These are phyloP conservation scores for Russula sp. DNA, from an alignment of 768 basidiomycete genomes.

Conservation along the genomic window DNA sequence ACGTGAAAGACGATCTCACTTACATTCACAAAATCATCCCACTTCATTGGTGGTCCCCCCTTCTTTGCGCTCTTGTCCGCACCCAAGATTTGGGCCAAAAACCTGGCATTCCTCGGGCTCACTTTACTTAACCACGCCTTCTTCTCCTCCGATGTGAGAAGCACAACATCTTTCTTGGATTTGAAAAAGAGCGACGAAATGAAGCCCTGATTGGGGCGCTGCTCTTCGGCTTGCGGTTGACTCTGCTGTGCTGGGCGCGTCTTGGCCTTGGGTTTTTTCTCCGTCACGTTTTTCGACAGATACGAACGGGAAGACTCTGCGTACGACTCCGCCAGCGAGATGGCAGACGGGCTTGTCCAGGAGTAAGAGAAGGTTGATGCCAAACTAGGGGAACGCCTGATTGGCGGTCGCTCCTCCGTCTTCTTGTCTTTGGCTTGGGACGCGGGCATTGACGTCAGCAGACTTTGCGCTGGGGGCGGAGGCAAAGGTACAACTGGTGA, in stretches of 20 bases:
- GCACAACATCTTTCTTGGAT: constrained; percentile 33
- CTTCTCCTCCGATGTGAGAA: constrained; percentile 20
- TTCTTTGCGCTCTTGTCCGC: constrained; percentile 25
- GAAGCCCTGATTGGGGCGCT: constrained; percentile 40
- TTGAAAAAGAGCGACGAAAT: constrained; percentile 45
- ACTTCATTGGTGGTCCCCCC: constrained; percentile 28
- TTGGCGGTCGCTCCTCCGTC: constrained; percentile 2
- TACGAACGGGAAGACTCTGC: constrained; percentile 75
- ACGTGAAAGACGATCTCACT: background rate
- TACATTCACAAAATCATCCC: constrained; percentile 33
- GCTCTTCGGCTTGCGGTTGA: constrained; percentile 40
- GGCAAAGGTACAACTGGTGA: background rate
- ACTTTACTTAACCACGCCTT: constrained; percentile 21
- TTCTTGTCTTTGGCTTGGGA: constrained; percentile 12
- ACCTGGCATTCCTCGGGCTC: constrained; percentile 23
- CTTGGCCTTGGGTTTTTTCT: constrained; percentile 62
- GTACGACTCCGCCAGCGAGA: constrained; percentile 38
- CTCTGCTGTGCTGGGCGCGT: constrained; percentile 56
- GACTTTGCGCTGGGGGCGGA: background rate
- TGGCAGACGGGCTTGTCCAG: constrained; percentile 33
- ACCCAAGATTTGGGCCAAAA: constrained; percentile 25
- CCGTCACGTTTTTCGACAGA: constrained; percentile 41
- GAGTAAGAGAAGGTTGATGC: constrained; percentile 22
- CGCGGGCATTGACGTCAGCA: background rate
- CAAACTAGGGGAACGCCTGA: constrained; percentile 20